phyloP scores from a whole-genome alignment of 2,329 filamentous ascomycete genomes.

The Aspergillus awamori region DNA sequence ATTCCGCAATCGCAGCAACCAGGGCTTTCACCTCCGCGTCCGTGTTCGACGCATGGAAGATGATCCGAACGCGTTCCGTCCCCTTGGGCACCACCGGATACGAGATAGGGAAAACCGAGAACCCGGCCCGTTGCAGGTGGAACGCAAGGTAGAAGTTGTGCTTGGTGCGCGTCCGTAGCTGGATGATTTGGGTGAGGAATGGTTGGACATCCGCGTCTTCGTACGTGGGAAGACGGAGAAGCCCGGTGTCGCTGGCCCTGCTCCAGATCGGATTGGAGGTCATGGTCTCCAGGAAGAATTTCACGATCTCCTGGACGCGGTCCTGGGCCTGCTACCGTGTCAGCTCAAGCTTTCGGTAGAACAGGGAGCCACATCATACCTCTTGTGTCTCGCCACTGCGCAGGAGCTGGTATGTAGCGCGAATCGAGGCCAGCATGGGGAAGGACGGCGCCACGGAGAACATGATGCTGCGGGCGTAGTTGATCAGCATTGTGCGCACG shows the following conservation, averaged over 20 bases:
- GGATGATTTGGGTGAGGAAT: slow-evolving; percentile 45
- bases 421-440: slow-evolving; percentile 47
- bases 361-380: slow-evolving; percentile 19
- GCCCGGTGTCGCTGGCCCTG: slow-evolving; percentile 10
- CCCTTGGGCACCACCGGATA: slow-evolving; percentile 62
- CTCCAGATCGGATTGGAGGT: slow-evolving; percentile 12
- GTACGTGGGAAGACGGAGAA: slow-evolving; percentile 12
- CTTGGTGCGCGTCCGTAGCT: slow-evolving; percentile 46
- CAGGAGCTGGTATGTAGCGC: slow-evolving; percentile 7
- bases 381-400: not conserved
- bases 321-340: slow-evolving; percentile 7
- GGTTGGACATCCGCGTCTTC: slow-evolving; percentile 24
- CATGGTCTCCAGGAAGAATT: slow-evolving; percentile 12
- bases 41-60: slow-evolving; percentile 64
- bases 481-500: slow-evolving; percentile 63
- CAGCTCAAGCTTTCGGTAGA: not conserved
- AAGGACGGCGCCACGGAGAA: slow-evolving; percentile 67
- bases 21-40: not conserved
- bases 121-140: slow-evolving; percentile 30
- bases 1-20: not conserved
- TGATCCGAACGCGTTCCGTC: slow-evolving; percentile 61
- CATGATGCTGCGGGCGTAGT: slow-evolving; percentile 68
- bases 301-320: slow-evolving; percentile 22
- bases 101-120: slow-evolving; percentile 57
- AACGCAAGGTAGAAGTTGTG: slow-evolving; percentile 31